Base-by-base conservation (phyloP, 371 early-diverging fungal genomes). In the Smittium mucronatum region DNA sequence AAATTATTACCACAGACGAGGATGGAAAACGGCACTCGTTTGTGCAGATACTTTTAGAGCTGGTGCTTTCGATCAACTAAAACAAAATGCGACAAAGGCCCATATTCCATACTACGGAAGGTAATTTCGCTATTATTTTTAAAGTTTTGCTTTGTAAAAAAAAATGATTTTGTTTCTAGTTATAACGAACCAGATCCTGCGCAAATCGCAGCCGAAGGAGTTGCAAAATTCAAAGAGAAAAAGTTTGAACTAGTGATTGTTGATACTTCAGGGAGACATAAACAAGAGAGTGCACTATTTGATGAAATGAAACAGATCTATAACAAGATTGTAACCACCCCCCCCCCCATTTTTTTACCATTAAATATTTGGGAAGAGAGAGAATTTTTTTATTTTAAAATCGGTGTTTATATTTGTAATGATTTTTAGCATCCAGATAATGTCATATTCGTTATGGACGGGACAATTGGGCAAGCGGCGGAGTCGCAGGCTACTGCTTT, bases 21-120 rank as follows among this genome's bases (percentile, higher is more conserved):
- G 99, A 0, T 97, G 92, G 88, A 99, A 97, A 76, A 91, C 90
- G 0, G 94, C 94, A 17, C 80, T 99, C 63, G 98, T 99, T 1
- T 99, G 99, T 80, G 94, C 99, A 1, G 99, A 99, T 81, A 99
- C 99, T 2, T 99, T 99, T 81, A 92, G 99, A 80, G 99, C 99
- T 65, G 99, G 99, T 82, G 99, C 99, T 2, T 99, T 97, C 80
- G 99, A 99, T 83, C 99, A 99, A 83, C 85, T 99, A 71, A 96
- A 94, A 80, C 99, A 99, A 76, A 99, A 99, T 76, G 98, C 99
- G 2, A 88, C 93, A 31, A 94, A 95, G 75, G 98, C 98, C 29
- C 95, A 97, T 74, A 93, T 99, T 58, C 98, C 99, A 61, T 98
- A 89, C 79, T 99, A 90, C 80, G 99, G 97, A 72, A 86, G 87